A percentile compares a stretch with the other conserved stretches of the same genome.
These are phyloP conservation scores for Aphanomyces invadans DNA, from an alignment of 352 stramenopile genomes.

Conservation along the genomic window DNA sequence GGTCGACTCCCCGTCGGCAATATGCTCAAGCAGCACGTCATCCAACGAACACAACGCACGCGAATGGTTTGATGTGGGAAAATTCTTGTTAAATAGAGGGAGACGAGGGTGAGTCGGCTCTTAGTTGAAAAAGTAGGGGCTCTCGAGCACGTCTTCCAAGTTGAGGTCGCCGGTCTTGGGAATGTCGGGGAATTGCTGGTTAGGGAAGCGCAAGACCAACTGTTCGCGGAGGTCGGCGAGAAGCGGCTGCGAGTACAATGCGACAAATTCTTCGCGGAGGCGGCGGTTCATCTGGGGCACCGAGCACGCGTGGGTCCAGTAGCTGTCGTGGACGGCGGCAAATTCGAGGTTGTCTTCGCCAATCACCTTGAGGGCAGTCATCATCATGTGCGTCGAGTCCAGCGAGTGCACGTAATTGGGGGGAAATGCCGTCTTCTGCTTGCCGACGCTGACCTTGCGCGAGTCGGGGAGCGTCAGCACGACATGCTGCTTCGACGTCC, in stretches of 20 bases:
- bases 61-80: too few relatives aligned
- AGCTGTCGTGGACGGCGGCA: slow-evolving; percentile 98
- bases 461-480: slow-evolving; percentile 74
- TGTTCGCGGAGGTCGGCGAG: slow-evolving; percentile 91
- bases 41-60: too few relatives aligned
- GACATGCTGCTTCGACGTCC: slow-evolving; percentile 83
- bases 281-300: slow-evolving; percentile 96
- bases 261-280: slow-evolving; percentile 90
- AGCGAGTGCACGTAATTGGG: slow-evolving; percentile 99
- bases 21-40: too few relatives aligned
- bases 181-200: slow-evolving; percentile 90
- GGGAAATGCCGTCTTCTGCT: slow-evolving; percentile 96
- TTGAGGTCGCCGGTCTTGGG: slow-evolving; percentile 91
- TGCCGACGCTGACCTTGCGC: slow-evolving; percentile 50
- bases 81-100: slow-evolving; percentile 14
- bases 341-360: slow-evolving; percentile 90
- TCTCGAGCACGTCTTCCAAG: slow-evolving; percentile 91
- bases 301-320: slow-evolving; percentile 96
- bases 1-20: too few relatives aligned
- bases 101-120: slow-evolving; percentile 2
- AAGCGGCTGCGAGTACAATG: slow-evolving; percentile 96
- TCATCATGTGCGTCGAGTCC: slow-evolving; percentile 99
- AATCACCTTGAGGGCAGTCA: slow-evolving; percentile 94
- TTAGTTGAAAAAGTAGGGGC: slow-evolving; percentile 99
- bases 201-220: slow-evolving; percentile 93